Evolutionary conservation across 768 basidiomycete species (phyloP), one percentile per base, ranked within the genome.

Genomic region (Pisolithus tinctorius): DNA sequence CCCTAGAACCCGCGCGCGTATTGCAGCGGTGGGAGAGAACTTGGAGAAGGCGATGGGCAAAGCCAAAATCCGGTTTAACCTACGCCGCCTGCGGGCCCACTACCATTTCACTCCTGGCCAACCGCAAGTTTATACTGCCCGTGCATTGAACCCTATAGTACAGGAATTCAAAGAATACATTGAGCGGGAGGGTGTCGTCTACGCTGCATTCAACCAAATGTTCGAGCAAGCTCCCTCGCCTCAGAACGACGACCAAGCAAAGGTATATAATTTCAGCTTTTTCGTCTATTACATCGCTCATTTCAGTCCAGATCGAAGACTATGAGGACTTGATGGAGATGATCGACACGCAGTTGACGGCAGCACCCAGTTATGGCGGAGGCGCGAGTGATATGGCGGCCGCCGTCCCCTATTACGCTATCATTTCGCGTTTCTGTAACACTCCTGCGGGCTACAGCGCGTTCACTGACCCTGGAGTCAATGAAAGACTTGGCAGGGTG

Each of bases 381-480:
- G 43, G n/a, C 5, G 43, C 14, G 6, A 27, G 25, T 13, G 43
- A 26, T 14, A 44, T 44, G 43, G 43, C n/a, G 6, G 43, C 43
- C 6, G 43, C 23, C 29, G 43, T 44, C n/a, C 43, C 43, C 14
- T 44, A 13, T 16, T 44, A 44, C 16, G 43, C 13, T 25, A 29
- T 44, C n/a, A 23, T 44, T 16, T 23, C 43, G 25, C 43, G 43
- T 27, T 44, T 44, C 27, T 44, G 43, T 16, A 44, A 44, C 16
- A 48, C 47, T 16, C 36, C 36, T 39, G 47, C 47, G 9, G 37
- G 47, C 27, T 38, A 38, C 48, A 58, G 5, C 49, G 55, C 34
- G 74, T 49, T 80, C 65, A 64, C 65, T 26, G 68, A 73, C 50
- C 64, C 69, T 3, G 62, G 63, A 45, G 71, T 83, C 48, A 83